Percentiles rank a stretch among this genome's conserved stretches.
These are phyloP conservation scores for Mediolabrus comicus DNA, from an alignment of 108 stramenopile genomes.

Conservation along the genomic window DNA sequence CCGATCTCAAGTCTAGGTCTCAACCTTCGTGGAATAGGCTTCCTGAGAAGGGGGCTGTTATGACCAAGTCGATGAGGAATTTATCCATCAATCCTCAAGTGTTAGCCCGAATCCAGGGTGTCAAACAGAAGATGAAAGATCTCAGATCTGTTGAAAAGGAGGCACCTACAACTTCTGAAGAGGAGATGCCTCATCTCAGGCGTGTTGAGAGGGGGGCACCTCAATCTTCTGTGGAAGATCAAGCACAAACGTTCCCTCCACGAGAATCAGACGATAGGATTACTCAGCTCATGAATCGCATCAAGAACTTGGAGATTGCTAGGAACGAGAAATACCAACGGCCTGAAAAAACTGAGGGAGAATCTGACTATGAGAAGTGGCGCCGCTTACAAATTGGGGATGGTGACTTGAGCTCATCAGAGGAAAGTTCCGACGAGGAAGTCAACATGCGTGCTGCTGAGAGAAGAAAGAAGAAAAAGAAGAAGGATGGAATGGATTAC, in stretches of 20 bases:
- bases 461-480: not conserved
- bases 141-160: not conserved
- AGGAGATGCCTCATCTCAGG: too few species aligned
- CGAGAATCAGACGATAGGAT: not conserved
- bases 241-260: not conserved
- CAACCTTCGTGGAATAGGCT: not conserved
- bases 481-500: not conserved
- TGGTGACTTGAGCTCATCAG: not conserved
- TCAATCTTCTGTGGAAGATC: not conserved
- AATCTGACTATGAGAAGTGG: not conserved
- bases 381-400: not conserved
- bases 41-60: not conserved
- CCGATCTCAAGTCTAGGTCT: not conserved
- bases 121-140: not conserved
- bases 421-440: not conserved
- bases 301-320: not conserved
- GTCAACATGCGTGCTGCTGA: not conserved
- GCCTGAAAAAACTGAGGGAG: not conserved
- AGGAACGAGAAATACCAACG: not conserved
- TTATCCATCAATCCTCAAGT: not conserved
- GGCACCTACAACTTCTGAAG: not conserved
- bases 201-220: too few species aligned
- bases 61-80: not conserved
- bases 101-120: not conserved
- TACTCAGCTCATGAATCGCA: not conserved